These are phyloP conservation scores for Mycena citricolor DNA, from an alignment of 1,284 basidiomycete species.

Conservation along the genomic window DNA sequence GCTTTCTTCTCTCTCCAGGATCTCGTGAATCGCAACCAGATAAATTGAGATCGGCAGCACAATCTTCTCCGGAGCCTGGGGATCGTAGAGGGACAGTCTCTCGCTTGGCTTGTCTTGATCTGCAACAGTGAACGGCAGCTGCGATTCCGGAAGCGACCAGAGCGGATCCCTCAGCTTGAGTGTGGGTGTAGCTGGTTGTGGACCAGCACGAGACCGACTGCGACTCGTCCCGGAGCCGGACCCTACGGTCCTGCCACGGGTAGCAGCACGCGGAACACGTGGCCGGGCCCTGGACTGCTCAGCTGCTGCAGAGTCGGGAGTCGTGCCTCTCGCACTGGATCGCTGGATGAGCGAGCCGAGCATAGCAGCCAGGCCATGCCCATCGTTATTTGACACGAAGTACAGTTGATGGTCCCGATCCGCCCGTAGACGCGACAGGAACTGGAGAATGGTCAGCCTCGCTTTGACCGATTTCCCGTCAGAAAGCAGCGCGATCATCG, in stretches of 20 bases:
- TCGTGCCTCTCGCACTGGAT: constrained; percentile 26
- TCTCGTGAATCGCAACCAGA: constrained; percentile 61
- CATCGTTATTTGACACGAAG: constrained; percentile 55
- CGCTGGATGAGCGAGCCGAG: constrained; percentile 60
- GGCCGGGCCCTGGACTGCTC: constrained; percentile 50
- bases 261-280: constrained; percentile 50
- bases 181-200: constrained; percentile 31
- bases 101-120: constrained; percentile 72
- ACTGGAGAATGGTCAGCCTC: constrained; percentile 79
- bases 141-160: constrained; percentile 81
- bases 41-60: constrained; percentile 84
- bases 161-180: constrained; percentile 50
- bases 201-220: constrained; percentile 65
- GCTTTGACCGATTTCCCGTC: constrained; percentile 59
- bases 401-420: constrained; percentile 91
- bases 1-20: constrained; percentile 77
- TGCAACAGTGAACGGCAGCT: constrained; percentile 67
- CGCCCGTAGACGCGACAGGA: constrained; percentile 86
- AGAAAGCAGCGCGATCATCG: constrained; percentile 45
- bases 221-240: constrained; percentile 57
- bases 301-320: constrained; percentile 24
- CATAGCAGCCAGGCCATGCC: constrained; percentile 49
- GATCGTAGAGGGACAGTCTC: constrained; percentile 74
- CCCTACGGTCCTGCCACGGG: constrained; percentile 48
- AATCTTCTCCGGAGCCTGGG: constrained; percentile 47